A percentile compares a stretch with the other conserved stretches of the same genome.
These are phyloP conservation scores for Hanseniaspora taiwanica DNA, from an alignment of 805 yeast genomes.

Conservation along the genomic window DNA sequence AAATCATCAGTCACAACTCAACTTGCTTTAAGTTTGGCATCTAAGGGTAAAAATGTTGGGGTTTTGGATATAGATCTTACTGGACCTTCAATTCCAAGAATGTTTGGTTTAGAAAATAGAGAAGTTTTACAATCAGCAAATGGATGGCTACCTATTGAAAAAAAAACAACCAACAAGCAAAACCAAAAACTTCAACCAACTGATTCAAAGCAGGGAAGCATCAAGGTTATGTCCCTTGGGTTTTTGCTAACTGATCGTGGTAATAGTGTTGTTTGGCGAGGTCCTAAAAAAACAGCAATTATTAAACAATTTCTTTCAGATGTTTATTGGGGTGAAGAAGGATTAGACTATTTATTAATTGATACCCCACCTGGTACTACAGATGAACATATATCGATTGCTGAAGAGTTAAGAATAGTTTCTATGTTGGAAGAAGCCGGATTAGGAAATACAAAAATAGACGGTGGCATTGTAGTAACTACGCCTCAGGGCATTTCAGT, in stretches of 20 bases:
- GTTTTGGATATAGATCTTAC: conserved; percentile 90
- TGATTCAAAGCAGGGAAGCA: too few species aligned
- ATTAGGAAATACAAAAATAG: conserved; percentile 38
- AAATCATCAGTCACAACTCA: conserved; percentile 94
- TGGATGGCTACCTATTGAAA: conserved; percentile 85
- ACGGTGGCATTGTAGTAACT: conserved; percentile 90
- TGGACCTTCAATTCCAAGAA: conserved; percentile 91
- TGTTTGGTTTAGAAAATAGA: conserved; percentile 78
- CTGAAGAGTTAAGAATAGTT: conserved; percentile 60
- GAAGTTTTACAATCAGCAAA: conserved; percentile 69
- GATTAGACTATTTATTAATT: conserved; percentile 55
- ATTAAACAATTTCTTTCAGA: conserved; percentile 84
- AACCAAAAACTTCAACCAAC: conserved; percentile 23
- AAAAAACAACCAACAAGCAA: conserved; percentile 17
- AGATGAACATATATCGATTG: conserved; percentile 94
- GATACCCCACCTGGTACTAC: conserved; percentile 99
- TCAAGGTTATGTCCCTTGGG: conserved; percentile 78
- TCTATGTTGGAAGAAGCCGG: conserved; percentile 3
- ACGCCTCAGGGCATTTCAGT: conserved; percentile 92
- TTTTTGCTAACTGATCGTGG: conserved; percentile 75
- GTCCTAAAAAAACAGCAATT: conserved; percentile 98
- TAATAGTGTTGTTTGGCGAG: conserved; percentile 93
- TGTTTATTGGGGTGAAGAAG: conserved; percentile 75
- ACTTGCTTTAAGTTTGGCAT: conserved; percentile 66
- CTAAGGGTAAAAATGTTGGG: conserved; percentile 55